Base-by-base conservation (phyloP, 768 basidiomycete genomes). In the Calocybe gangraenosa region DNA sequence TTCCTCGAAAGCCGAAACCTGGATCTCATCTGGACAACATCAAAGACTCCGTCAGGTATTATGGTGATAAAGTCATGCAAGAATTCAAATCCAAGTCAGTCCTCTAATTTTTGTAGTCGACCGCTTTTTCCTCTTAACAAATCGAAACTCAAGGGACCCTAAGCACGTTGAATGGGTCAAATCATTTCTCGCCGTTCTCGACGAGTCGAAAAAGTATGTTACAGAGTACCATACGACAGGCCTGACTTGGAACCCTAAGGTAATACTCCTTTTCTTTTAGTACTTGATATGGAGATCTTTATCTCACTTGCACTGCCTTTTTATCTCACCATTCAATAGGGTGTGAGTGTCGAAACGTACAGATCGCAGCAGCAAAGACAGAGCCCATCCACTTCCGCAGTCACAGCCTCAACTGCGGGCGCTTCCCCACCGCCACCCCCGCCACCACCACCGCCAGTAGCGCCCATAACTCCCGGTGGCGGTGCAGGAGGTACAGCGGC, bases 41-140 rank as follows among this genome's bases (percentile, higher is more conserved):
- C 64, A 94, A 88, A 65, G 92, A 97, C 19, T 79, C 88, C 3
- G 79, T 85, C 9, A 75, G 80, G 58, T 99, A 91, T 68, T 98
- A 92, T 62, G 84, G 83, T 1, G 91, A 96, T 65, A 81, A 84
- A 47, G 77, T 98, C 37, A 83, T 92, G 65, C 91, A 92, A 64
- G 91, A 94, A 51, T 91, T 78, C 74, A 98, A 92, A 63, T 89
- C 91, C 6, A 91, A 90, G 95, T 92, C 48, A 46, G 87, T 51
- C 30, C 35, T 39, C 35, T 41, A 21, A 40, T 42, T 32, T 28
- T 11, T 11, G 25, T 5, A 28, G 6, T 28, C 25, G 11, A 28
- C 25, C 6, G 5, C 5, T 11, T 28, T 28, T 28, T 28, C 11
- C 25, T 28, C 25, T 28, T 28, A n/a, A n/a, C n/a, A n/a, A n/a